Conservation (phyloP, 1,284 basidiomycete species). For the Vanrija humicola region DNA sequence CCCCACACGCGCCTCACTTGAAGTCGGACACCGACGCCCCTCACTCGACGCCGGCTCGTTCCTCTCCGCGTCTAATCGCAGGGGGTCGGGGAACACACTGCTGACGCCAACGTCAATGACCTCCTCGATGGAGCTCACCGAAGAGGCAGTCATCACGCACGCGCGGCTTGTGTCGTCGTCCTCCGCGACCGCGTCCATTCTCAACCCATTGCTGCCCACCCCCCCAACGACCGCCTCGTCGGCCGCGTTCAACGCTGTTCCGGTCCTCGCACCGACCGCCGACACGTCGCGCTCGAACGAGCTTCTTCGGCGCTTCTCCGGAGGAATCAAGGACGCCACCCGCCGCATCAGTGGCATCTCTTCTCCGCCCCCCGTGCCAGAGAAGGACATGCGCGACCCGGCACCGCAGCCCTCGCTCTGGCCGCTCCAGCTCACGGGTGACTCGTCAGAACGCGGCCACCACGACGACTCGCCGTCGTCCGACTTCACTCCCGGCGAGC, state of each 20-base stretch:
- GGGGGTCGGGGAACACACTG: no score
- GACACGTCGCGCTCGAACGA: not conserved
- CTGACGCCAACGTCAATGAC: no score
- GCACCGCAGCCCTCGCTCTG: constrained; percentile 34
- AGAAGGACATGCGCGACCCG: constrained; percentile 36
- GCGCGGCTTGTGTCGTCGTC: constrained; percentile 17
- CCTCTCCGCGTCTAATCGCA: no score
- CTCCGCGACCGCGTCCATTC: constrained; percentile 35
- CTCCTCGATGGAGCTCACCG: not conserved
- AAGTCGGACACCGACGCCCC: no score
- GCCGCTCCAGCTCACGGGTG: constrained; percentile 26
- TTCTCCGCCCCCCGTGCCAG: not conserved
- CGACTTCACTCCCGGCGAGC: constrained; percentile 9
- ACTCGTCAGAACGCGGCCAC: constrained; percentile 6
- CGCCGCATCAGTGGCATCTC: constrained; percentile 5
- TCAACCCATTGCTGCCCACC: not conserved
- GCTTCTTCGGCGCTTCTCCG: constrained; percentile 6
- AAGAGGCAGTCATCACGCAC: constrained; percentile 30
- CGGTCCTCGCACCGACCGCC: constrained; percentile 1
- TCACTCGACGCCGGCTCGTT: no score
- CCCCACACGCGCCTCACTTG: no score
- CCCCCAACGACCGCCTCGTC: no score
- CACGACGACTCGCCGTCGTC: not conserved
- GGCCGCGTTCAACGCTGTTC: constrained; percentile 19
- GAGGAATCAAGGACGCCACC: constrained; percentile 19